Base-by-base conservation (phyloP, 2,329 filamentous ascomycete species). In the Coniella vitis region DNA sequence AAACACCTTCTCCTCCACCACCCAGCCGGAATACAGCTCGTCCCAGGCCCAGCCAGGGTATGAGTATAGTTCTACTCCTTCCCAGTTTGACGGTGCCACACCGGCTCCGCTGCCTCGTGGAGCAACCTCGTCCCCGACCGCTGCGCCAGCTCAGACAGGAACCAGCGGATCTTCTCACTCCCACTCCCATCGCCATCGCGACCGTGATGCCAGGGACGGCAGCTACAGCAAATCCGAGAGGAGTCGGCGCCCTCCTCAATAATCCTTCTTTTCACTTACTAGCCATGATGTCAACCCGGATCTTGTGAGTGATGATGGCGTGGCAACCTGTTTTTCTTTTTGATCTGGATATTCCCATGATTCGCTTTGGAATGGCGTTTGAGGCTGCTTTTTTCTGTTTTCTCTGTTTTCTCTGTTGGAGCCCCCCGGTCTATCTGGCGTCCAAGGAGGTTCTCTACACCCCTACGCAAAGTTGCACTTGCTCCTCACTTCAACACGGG, bases 1-100 rank as follows among this genome's bases (percentile, higher is more conserved):
- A 78, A 73, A 73, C 74, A 38, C 45, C n/a, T 82, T 76, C 68
- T 61, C 56, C 68, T 61, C 56, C 58, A 65, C 61, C 58, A 59
- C 60, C 50, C 54, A 55, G 40, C 31, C 48, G 22, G 51, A 53
- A 8, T 45, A 45, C 20, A 17, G 29, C 44, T 46, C 44, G 17
- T 41, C 51, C 25, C 25, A 29, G 20, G 32, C 38, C 47, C 47
- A 48, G 17, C 53, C 55, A 46, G 52, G 54, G 55, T 51, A 53
- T 44, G 39, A 48, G 48, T 53, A 53, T 53, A 48, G 51, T n/a
- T 32, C 45, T 17, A 17, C 38, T n/a, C 36, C 45, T 17, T 20
- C 38, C 48, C 49, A 54, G 49, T 52, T 48, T 45, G 45, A 52
- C n/a, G 9, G 19, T 31, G 7, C 35, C 7, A 45, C 45, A 38